Conservation (phyloP, 345 rosid genomes). For the Citrus australasica region DNA sequence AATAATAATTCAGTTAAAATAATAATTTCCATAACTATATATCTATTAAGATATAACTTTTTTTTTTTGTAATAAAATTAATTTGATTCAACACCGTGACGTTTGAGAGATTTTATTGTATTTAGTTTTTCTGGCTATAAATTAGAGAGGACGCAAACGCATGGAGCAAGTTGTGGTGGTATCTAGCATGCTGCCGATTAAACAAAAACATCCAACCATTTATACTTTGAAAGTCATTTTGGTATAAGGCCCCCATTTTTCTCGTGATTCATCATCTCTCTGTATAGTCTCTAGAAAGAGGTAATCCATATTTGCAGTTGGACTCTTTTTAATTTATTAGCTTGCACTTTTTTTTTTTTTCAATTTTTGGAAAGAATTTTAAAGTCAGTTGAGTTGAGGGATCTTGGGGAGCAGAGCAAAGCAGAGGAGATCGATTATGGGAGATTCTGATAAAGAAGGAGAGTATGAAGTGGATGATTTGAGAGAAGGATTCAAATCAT, state of each 20-base stretch:
- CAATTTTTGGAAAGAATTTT: neutral
- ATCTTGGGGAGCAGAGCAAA: neutral
- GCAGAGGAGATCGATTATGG: neutral
- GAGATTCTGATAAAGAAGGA: neutral
- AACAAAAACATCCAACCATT: no score
- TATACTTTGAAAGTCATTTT: neutral
- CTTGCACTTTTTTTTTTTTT: neutral
- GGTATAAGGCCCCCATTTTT: neutral
- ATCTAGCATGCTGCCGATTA: no score
- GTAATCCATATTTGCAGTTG: neutral
- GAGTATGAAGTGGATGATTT: constrained; percentile 41
- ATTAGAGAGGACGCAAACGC: no score
- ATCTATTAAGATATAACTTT: no score
- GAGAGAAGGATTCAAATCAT: constrained; percentile 38
- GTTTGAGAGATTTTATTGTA: no score
- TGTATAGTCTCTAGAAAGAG: neutral
- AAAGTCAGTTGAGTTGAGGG: neutral
- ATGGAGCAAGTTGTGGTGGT: no score
- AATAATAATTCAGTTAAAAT: no score
- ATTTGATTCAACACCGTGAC: no score
- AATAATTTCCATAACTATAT: no score
- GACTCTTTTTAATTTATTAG: neutral
- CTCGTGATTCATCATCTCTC: neutral
- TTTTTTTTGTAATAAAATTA: no score
- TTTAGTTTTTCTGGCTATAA: no score